Percentiles rank a stretch among this genome's conserved stretches.
phyloP scores from a whole-genome alignment of 148 eudicot species.

The Pharnaceum exiguum region DNA sequence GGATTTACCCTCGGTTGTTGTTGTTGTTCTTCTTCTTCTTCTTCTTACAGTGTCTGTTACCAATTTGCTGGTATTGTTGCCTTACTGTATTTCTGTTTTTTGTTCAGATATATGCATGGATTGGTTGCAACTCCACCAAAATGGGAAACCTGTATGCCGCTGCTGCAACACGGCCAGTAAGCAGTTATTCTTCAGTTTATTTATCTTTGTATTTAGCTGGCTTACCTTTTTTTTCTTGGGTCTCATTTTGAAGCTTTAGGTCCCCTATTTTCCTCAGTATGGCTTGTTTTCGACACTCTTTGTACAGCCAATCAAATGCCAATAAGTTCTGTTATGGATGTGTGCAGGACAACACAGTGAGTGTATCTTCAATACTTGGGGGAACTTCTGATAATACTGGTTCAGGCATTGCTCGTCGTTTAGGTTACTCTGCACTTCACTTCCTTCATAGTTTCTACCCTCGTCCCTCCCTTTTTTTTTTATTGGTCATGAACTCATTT shows the following conservation, averaged over 20 bases:
- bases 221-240: neutral
- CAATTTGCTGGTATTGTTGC: neutral
- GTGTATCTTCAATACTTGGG: constrained; percentile 66
- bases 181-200: constrained; percentile 8
- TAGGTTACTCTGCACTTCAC: constrained; percentile 40
- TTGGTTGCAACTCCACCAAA: constrained; percentile 63
- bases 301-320: no score
- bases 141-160: constrained; percentile 66
- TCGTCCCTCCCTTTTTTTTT: neutral
- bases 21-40: no score
- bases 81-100: neutral
- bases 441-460: neutral
- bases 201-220: neutral
- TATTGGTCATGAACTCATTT: neutral
- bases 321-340: no score
- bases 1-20: no score
- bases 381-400: constrained; percentile 87
- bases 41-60: no score
- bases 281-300: neutral
- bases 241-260: no score
- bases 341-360: constrained; percentile 59
- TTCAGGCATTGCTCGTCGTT: constrained; percentile 75
- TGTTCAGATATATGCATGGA: constrained; percentile 70
- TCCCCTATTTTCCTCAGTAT: neutral
- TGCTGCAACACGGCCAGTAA: constrained; percentile 67